Evolutionary conservation across 2,329 filamentous ascomycete genomes (phyloP).

Genomic region (Aureobasidium mangrovei): DNA sequence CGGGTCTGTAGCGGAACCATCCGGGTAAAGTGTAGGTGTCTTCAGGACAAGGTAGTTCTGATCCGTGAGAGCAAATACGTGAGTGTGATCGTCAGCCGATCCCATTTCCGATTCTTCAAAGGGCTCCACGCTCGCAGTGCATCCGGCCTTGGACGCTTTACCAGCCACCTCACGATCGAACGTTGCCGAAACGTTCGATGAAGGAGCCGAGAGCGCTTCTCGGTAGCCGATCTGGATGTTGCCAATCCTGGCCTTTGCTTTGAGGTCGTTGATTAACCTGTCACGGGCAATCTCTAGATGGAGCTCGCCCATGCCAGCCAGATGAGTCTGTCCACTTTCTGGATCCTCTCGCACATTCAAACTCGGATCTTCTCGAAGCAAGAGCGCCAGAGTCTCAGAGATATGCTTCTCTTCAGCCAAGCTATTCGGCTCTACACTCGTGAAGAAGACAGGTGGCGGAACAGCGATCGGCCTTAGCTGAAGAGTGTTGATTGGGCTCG

Average conservation of each 20-base stretch:
- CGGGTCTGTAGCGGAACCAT: conserved; percentile 31
- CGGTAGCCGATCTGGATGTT: conserved; percentile 93
- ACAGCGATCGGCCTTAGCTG: conserved; percentile 83
- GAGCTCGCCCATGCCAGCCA: conserved; percentile 93
- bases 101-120: conserved; percentile 31
- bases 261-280: conserved; percentile 79
- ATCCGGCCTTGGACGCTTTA: conserved; percentile 68
- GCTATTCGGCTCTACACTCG: conserved; percentile 78
- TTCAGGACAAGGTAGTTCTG: conserved; percentile 60
- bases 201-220: conserved; percentile 60
- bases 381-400: conserved; percentile 62
- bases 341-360: conserved; percentile 75
- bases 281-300: conserved; percentile 91
- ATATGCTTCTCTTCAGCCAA: conserved; percentile 72
- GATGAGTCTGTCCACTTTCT: conserved; percentile 84
- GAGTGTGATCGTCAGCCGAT: conserved; percentile 24
- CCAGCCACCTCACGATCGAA: conserved; percentile 77
- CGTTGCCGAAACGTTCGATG: conserved; percentile 48
- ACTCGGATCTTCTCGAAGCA: conserved; percentile 87
- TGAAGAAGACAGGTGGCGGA: conserved; percentile 90
- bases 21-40: conserved; percentile 41
- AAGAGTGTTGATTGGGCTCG: conserved; percentile 60
- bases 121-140: conserved; percentile 59
- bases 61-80: conserved; percentile 43
- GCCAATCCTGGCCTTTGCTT: conserved; percentile 75